Percentiles rank a stretch among this genome's conserved stretches.
phyloP scores from a whole-genome alignment of 2,329 filamentous ascomycete genomes.

The Orbilia quercus region DNA sequence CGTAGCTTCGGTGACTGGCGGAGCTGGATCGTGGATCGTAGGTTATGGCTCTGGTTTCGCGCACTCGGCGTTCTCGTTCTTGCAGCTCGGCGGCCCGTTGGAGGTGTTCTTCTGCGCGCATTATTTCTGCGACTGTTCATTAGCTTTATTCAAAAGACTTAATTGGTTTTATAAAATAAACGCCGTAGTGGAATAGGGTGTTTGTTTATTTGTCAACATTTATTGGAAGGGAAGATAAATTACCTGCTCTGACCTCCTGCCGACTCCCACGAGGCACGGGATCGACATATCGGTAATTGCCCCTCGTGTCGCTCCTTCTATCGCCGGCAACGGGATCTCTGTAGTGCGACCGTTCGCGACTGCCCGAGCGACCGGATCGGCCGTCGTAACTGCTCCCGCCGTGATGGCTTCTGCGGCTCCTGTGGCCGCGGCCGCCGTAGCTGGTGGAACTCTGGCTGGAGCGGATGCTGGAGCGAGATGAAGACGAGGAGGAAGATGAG shows the following conservation, averaged over 20 bases:
- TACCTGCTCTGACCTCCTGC: slow-evolving; percentile 44
- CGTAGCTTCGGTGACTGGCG: slow-evolving; percentile 46
- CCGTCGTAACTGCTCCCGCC: slow-evolving; percentile 54
- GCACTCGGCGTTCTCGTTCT: slow-evolving; percentile 39
- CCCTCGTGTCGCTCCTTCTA: slow-evolving; percentile 46
- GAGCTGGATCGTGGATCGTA: slow-evolving; percentile 57
- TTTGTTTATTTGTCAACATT: not conserved
- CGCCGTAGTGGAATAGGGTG: no score
- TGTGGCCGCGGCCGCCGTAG: slow-evolving; percentile 18
- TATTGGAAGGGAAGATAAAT: not conserved
- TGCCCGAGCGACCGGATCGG: slow-evolving; percentile 41
- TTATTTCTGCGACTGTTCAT: slow-evolving; percentile 57
- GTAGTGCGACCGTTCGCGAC: slow-evolving; percentile 57
- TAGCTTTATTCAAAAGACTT: not conserved
- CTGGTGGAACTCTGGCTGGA: slow-evolving; percentile 45
- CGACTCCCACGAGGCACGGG: slow-evolving; percentile 37
- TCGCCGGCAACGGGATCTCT: slow-evolving; percentile 58
- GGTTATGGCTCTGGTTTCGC: slow-evolving; percentile 33
- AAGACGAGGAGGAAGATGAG: slow-evolving; percentile 19
- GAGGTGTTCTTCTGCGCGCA: slow-evolving; percentile 57
- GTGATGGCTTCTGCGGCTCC: slow-evolving; percentile 20
- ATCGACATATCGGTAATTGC: slow-evolving; percentile 58
- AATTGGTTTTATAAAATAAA: no score
- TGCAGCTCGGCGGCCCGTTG: slow-evolving; percentile 42
- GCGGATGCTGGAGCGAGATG: slow-evolving; percentile 30